Base-by-base conservation (phyloP, 441 rosid genomes). In the Pelargonium cotyledonis region DNA sequence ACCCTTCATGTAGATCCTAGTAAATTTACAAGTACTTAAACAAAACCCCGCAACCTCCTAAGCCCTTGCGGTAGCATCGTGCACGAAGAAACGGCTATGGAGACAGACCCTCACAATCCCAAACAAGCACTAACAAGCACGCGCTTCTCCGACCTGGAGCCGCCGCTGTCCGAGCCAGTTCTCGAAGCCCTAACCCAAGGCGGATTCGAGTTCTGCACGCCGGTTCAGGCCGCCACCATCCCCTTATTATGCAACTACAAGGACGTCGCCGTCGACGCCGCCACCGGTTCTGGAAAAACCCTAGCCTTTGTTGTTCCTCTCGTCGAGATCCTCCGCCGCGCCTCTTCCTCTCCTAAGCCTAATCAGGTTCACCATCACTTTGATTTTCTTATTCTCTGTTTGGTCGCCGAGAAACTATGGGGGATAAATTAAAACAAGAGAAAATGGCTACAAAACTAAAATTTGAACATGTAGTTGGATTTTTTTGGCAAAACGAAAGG, bases 251-350 rank as follows among this genome's bases (percentile, higher is more conserved):
- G 96, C 79, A 73, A 80, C 78, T 79, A 79, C 83, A 95, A 90
- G 80, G 97, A 95, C 76, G 99, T 94, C 0, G 85, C 89, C 23
- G 96, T 91, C 70, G 97, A 94, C 74, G 97, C 97, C 38, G 92
- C 94, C 78, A 89, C 96, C 43, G 97, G 97, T 71, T 89, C 92
- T 29, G 98, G 97, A 0, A 94, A 94, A 85, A 91, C 96, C 72
- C 85, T 94, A 55, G 96, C 99, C 44, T 94, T 91, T 75, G 73
- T 94, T 4, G 78, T 91, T 2, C 97, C 98, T 0, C 73, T 94
- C 4, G 87, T 91, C 14, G 98, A 92, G 72, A 86, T 90, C 69
- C 80, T 90, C 70, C 91, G 94, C 70, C 84, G 89, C 4, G 74
- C 82, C 66, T 80, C 84, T 0, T 73, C 80, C 7, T 77, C 89